Evolutionary conservation across 139 green algal species (phyloP).

Genomic region (Chlorella sp.): DNA sequence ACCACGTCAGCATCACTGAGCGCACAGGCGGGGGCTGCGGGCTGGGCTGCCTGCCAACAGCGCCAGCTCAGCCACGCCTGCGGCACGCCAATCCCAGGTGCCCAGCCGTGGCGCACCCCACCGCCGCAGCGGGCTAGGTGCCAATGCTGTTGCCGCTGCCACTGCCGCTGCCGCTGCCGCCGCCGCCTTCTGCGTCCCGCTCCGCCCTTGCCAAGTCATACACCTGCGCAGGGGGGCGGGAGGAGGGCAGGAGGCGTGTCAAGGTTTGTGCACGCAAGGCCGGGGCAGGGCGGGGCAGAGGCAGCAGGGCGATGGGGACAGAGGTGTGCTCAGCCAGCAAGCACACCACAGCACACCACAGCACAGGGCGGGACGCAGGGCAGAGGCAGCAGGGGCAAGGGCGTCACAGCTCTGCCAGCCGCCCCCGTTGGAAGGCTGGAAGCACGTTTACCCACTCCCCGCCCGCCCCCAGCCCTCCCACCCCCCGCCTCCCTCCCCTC

Average conservation of each 20-base stretch:
- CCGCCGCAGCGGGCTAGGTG: background rate
- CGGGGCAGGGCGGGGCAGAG: too few species aligned
- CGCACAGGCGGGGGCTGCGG: background rate
- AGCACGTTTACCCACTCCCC: background rate
- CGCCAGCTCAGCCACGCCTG: background rate
- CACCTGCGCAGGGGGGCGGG: constrained; percentile 45
- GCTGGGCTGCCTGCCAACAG: background rate
- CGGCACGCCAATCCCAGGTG: too few species aligned
- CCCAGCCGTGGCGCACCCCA: too few species aligned
- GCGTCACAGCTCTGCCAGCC: too few species aligned
- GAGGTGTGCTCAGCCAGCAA: too few species aligned
- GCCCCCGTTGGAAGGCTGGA: too few species aligned
- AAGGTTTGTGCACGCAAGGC: too few species aligned
- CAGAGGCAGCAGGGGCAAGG: too few species aligned
- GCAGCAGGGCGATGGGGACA: too few species aligned
- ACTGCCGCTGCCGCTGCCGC: background rate
- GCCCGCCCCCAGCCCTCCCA: background rate
- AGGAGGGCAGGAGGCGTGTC: background rate
- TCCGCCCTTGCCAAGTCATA: constrained; percentile 89
- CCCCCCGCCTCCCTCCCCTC: too few species aligned
- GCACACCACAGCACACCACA: too few species aligned
- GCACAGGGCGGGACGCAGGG: too few species aligned
- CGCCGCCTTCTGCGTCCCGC: constrained; percentile 49
- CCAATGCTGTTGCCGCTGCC: background rate
- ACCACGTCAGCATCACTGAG: background rate